phyloP scores from a whole-genome alignment of 2,329 filamentous ascomycete species.

The Phyllosticta ampelicida region DNA sequence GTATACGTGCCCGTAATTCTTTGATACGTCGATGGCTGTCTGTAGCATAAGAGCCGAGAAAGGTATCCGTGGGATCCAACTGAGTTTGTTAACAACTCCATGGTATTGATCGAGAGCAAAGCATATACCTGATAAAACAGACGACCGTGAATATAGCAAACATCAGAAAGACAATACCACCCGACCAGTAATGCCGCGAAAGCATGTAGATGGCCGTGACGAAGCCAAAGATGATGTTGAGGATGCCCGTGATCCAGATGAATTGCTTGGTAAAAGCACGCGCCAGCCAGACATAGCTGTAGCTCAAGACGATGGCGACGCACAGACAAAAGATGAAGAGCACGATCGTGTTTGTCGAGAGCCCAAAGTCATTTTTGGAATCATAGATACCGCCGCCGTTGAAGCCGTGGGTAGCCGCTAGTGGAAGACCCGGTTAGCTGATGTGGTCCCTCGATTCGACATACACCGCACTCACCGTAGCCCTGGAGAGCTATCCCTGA shows the following conservation, averaged over 20 bases:
- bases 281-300: slow-evolving; percentile 63
- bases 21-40: slow-evolving; percentile 75
- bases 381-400: slow-evolving; percentile 67
- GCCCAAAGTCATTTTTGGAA: slow-evolving; percentile 51
- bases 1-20: slow-evolving; percentile 76
- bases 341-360: slow-evolving; percentile 76
- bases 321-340: slow-evolving; percentile 71
- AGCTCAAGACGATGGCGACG: slow-evolving; percentile 64
- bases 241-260: slow-evolving; percentile 83
- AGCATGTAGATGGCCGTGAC: slow-evolving; percentile 81
- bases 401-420: slow-evolving; percentile 46
- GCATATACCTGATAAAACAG: slow-evolving; percentile 51
- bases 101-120: no score
- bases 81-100: slow-evolving; percentile 18
- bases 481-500: slow-evolving; percentile 66
- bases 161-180: slow-evolving; percentile 76
- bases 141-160: slow-evolving; percentile 72
- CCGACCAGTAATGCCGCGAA: slow-evolving; percentile 62
- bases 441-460: neutral
- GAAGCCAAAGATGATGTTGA: slow-evolving; percentile 77
- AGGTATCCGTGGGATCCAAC: slow-evolving; percentile 82
- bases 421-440: slow-evolving; percentile 8
- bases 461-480: slow-evolving; percentile 39
- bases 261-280: slow-evolving; percentile 77
- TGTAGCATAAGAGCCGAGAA: slow-evolving; percentile 86